Base-by-base conservation (phyloP, 176 grass and related monocot genomes). In the Lolium rigidum region DNA sequence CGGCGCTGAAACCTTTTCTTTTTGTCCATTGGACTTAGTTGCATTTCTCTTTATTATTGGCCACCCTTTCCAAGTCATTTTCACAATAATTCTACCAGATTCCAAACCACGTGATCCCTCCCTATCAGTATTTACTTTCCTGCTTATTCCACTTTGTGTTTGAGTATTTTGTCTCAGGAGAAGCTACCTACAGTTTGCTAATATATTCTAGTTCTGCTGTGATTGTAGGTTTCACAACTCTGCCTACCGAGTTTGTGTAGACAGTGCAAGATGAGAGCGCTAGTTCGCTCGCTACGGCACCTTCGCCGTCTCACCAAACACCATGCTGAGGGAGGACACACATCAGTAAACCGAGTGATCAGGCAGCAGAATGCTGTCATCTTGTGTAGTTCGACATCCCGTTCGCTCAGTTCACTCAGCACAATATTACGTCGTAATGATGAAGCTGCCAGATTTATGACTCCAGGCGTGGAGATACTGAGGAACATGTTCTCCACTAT, bases 241-340 rank as follows among this genome's bases (percentile, higher is more conserved):
- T 82, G 0, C 39, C 76, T 24, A 48, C 39, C 74, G 80, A 77
- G 50, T 76, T 28, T 77, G 44, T 20, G 83, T 63, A 74, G 56
- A 76, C 70, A 80, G 24, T 12, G 48, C 67, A 92, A 86, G 59
- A 98, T 95, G 93, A 98, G 90, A 89, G 65, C 77, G 61, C 81
- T 88, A 64, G 79, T 55, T 86, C 84, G 71, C 60, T 90, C 90
- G 4, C 80, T 94, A n/a, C 88, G 84, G 10, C 90, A 91, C 80
- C 83, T 90, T 25, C 85, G 79, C 1, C 79, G 24, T n/a, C 35
- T 90, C 38, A 56, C 66, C 18, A 70, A 59, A 51, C 9, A 84
- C 58, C 77, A 50, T 88, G 72, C 60, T 58, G 72, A 61, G 43
- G 54, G 84, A 21, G 54, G 84, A 21, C 73, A 82, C 22, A 55